A percentile compares a stretch with the other conserved stretches of the same genome.
phyloP scores from a whole-genome alignment of 768 basidiomycete genomes.

The Cyathus striatus region DNA sequence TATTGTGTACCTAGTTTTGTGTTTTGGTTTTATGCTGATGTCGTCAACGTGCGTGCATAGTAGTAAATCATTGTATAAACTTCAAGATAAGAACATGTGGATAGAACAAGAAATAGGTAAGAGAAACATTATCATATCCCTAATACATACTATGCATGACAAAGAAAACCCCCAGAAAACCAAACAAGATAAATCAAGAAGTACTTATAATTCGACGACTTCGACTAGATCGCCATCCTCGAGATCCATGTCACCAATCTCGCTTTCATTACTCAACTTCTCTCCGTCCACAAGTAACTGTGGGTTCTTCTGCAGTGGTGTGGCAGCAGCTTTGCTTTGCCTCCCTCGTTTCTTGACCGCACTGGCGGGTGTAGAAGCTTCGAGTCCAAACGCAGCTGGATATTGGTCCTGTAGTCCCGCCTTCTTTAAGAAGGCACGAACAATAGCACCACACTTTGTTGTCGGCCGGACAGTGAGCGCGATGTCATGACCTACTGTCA shows the following conservation, averaged over 20 bases:
- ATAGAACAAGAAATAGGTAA: too few species aligned
- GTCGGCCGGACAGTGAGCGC: conserved; percentile 66
- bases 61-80: too few species aligned
- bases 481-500: conserved; percentile 45
- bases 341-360: conserved; percentile 25
- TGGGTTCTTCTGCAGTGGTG: conserved; percentile 32
- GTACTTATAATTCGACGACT: conserved; percentile 50
- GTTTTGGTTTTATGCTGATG: too few species aligned
- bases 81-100: too few species aligned
- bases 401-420: conserved; percentile 57
- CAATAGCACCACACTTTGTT: conserved; percentile 72
- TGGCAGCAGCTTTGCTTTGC: conserved; percentile 21
- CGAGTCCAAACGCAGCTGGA: conserved; percentile 25
- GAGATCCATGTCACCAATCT: conserved; percentile 64
- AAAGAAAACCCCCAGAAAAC: not conserved
- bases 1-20: too few species aligned
- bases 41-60: too few species aligned
- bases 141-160: not conserved
- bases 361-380: conserved; percentile 9
- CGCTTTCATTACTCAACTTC: conserved; percentile 49
- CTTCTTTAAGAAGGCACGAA: conserved; percentile 70
- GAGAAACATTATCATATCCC: too few species aligned
- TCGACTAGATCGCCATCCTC: conserved; percentile 83
- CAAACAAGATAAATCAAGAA: conserved; percentile 4
- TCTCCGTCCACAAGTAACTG: conserved; percentile 67